Evolutionary conservation across 805 yeast genomes (phyloP).

Genomic region (Candida morakotiae): DNA sequence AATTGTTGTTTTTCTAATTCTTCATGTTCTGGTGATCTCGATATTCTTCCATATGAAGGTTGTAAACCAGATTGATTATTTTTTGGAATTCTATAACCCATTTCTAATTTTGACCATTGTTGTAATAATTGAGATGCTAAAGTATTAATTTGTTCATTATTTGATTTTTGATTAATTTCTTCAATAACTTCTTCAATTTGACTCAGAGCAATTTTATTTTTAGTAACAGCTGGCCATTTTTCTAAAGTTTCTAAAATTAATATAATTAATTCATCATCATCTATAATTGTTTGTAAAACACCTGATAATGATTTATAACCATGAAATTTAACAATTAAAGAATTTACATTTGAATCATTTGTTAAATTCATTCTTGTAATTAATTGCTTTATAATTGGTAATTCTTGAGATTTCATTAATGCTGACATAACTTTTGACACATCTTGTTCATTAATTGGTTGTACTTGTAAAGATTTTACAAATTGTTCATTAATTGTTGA

Average conservation of each 20-base stretch:
- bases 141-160: conserved; percentile 22
- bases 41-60: conserved; percentile 17
- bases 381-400: conserved; percentile 57
- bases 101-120: conserved; percentile 70
- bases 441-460: conserved; percentile 50
- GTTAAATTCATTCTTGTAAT: conserved; percentile 62
- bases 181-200: conserved; percentile 64
- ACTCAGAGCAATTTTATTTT: conserved; percentile 71
- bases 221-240: conserved; percentile 55
- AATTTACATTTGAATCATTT: conserved; percentile 46
- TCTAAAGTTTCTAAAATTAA: conserved; percentile 56
- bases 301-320: conserved; percentile 79
- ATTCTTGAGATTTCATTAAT: conserved; percentile 71
- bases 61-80: conserved; percentile 2
- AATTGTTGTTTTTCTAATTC: background rate
- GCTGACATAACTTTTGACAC: conserved; percentile 79
- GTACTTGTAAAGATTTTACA: conserved; percentile 54
- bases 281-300: conserved; percentile 37
- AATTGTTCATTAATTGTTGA: conserved; percentile 61
- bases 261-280: conserved; percentile 34
- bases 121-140: conserved; percentile 46
- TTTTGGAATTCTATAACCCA: conserved; percentile 85
- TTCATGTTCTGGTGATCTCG: conserved; percentile 15
- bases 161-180: conserved; percentile 27
- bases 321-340: conserved; percentile 68